Evolutionary conservation across 305 asterid genomes (phyloP).

Genomic region (Rubia peregrina): DNA sequence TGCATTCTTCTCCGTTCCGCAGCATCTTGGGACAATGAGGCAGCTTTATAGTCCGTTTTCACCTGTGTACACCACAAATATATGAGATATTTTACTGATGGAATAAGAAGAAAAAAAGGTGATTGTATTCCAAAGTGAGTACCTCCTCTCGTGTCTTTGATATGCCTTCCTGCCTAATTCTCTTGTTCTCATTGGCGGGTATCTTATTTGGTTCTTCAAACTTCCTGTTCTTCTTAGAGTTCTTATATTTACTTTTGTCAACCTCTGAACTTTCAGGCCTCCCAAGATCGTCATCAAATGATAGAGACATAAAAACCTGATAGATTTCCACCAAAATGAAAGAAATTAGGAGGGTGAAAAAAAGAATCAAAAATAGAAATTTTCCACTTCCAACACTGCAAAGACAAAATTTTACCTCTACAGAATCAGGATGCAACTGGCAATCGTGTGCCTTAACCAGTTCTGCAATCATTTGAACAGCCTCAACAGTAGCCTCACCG

Average conservation of each 20-base stretch:
- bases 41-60: constrained; percentile 71
- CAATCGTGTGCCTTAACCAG: constrained; percentile 71
- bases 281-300: constrained; percentile 85
- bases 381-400: background rate
- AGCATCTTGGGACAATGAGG: constrained; percentile 67
- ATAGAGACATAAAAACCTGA: constrained; percentile 65
- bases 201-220: constrained; percentile 47
- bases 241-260: constrained; percentile 48
- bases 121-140: constrained; percentile 14
- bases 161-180: constrained; percentile 48
- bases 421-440: constrained; percentile 81
- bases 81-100: constrained; percentile 12
- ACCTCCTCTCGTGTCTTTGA: constrained; percentile 88
- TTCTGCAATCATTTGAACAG: constrained; percentile 76
- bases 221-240: constrained; percentile 52
- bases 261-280: constrained; percentile 43
- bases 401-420: constrained; percentile 50
- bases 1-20: constrained; percentile 74
- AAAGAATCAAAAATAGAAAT: background rate
- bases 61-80: constrained; percentile 46
- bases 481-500: constrained; percentile 92
- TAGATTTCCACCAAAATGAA: background rate
- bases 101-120: background rate
- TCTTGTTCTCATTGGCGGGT: constrained; percentile 63
- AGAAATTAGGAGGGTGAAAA: background rate